Conservation (phyloP, 176 grass and related monocot species). For the Carex kokanica region DNA sequence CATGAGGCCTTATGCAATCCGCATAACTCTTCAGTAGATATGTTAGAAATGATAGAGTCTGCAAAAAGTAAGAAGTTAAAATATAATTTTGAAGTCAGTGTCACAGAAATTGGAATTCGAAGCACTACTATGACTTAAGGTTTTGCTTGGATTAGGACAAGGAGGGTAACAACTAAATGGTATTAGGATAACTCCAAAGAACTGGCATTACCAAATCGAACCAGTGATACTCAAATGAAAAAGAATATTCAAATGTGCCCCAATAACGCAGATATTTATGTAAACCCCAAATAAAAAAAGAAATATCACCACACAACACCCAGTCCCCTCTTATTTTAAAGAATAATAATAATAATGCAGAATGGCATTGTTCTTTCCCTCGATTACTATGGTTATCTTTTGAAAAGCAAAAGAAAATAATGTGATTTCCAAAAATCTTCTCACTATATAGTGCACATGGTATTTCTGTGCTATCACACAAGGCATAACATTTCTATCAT, state of each 20-base stretch:
- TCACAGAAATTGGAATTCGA: neutral
- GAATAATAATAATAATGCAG: neutral
- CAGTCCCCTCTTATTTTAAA: neutral
- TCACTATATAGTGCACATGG: neutral
- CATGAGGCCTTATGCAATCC: conserved; percentile 83
- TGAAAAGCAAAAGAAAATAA: neutral
- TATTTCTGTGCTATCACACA: neutral
- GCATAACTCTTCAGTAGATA: conserved; percentile 97
- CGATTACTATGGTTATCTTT: neutral
- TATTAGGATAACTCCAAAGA: neutral
- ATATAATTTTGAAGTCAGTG: conserved; percentile 1
- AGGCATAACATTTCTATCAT: neutral
- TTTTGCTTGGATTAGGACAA: neutral
- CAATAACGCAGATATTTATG: neutral
- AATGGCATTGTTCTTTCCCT: neutral
- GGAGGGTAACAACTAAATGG: neutral
- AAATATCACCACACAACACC: neutral
- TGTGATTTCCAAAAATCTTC: neutral
- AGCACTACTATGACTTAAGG: neutral
- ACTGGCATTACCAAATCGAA: neutral
- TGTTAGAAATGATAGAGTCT: conserved; percentile 90
- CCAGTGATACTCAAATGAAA: neutral
- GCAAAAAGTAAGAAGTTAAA: conserved; percentile 25
- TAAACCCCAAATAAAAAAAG: neutral
- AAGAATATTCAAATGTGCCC: neutral